Evolutionary conservation across 2,329 filamentous ascomycete genomes (phyloP), one percentile per base, ranked within the genome.

Genomic region (Aspergillus aculeatus): DNA sequence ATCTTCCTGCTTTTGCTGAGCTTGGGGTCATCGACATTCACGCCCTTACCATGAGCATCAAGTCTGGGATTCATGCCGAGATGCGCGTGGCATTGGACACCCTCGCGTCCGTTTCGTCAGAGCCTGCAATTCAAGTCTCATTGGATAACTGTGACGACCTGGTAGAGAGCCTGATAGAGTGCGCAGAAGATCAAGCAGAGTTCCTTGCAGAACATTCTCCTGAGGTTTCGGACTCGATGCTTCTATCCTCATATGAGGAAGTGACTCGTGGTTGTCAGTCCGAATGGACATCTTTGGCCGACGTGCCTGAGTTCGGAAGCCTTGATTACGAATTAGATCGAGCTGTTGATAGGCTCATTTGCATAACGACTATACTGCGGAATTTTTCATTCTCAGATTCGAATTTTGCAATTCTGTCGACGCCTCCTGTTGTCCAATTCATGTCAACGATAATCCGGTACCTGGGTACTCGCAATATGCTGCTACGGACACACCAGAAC

Each of bases 81-180:
- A 89, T 96, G n/a, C 87, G 94, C 10, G 78, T 96, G 62, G 94
- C 94, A 2, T 80, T 99, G 49, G 95, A 98, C 73, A 91, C 90
- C 0, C 80, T 99, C 38, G 87, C 87, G 10, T 86, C 85, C 21
- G 82, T 95, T 12, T 91, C 90, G 2, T 84, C 84, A 44, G 85
- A 89, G 56, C 78, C 80, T 16, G 81, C 84, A 4, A 82, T 89
- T 24, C 82, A 83, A n/a, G 81, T 93, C 19, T 86, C 87, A 47
- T 79, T 96, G 47, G 82, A 87, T 58, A 85, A 86, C 57, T 96
- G 91, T 70, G 93, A 96, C 59, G 95, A 98, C 71, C 77, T 99
- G 58, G 83, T 96, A 19, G 95, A 98, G 61, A 89, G 90, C 0
- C 78, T 99, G 54, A 81, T 97, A 35, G 95, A 98, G 66, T 96